Conservation (phyloP, 768 basidiomycete genomes). For the Mycena epipterygia region DNA sequence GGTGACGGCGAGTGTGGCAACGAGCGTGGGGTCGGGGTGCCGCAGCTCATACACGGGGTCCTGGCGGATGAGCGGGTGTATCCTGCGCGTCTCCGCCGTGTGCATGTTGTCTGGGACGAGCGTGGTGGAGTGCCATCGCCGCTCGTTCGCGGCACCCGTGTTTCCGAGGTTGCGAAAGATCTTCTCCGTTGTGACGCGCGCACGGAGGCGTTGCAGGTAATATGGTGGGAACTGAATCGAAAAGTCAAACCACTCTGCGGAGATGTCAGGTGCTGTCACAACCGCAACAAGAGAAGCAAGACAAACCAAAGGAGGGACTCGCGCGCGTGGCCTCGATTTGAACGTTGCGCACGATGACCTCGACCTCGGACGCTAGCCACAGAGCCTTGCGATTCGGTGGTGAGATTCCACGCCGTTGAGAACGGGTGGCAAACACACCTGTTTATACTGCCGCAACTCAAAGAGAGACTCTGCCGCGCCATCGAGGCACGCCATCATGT, state of each 20-base stretch:
- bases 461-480: slow-evolving; percentile 10
- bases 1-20: slow-evolving; percentile 36
- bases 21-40: slow-evolving; percentile 47
- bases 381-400: slow-evolving; percentile 42
- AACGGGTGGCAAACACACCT: neutral
- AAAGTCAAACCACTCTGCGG: slow-evolving; percentile 20
- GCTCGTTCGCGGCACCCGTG: slow-evolving; percentile 49
- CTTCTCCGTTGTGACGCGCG: slow-evolving; percentile 37
- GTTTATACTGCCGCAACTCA: neutral
- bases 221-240: slow-evolving; percentile 22
- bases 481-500: slow-evolving; percentile 20
- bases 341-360: slow-evolving; percentile 41
- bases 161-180: slow-evolving; percentile 50
- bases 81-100: slow-evolving; percentile 23
- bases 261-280: neutral
- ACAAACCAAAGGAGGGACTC: slow-evolving; percentile 29
- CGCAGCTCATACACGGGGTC: slow-evolving; percentile 36
- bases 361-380: slow-evolving; percentile 45
- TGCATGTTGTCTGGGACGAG: slow-evolving; percentile 32
- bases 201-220: slow-evolving; percentile 42
- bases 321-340: slow-evolving; percentile 30
- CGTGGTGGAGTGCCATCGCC: slow-evolving; percentile 38
- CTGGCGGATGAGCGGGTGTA: slow-evolving; percentile 10
- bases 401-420: rapidly evolving
- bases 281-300: neutral